Evolutionary conservation across 257 asterid genomes (phyloP).

Genomic region (Solanum phureja): DNA sequence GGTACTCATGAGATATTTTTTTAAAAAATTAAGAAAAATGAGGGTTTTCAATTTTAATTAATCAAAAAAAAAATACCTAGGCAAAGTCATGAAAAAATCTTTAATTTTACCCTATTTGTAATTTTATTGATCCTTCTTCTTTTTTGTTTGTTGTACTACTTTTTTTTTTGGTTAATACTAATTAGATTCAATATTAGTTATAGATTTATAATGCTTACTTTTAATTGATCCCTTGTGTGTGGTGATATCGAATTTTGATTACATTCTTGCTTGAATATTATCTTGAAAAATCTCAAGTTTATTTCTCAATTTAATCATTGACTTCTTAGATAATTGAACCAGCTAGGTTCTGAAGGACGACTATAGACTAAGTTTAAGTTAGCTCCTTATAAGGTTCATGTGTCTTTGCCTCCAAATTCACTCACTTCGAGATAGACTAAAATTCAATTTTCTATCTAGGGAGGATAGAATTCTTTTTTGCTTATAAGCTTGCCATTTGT

Average conservation of each 20-base stretch:
- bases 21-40: background rate
- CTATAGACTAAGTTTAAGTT: background rate
- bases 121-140: background rate
- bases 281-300: background rate
- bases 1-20: background rate
- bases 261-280: background rate
- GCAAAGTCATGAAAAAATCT: background rate
- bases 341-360: background rate
- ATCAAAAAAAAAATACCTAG: background rate
- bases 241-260: background rate
- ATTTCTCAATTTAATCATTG: background rate
- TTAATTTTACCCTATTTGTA: slow-evolving; percentile 1
- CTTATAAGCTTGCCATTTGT: too few relatives aligned
- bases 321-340: background rate
- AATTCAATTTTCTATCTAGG: background rate
- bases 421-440: too few relatives aligned
- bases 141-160: background rate
- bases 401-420: too few relatives aligned
- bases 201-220: background rate
- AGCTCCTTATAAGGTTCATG: background rate
- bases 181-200: background rate
- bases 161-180: background rate
- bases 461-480: background rate
- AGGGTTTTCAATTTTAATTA: background rate
- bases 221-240: background rate